These are phyloP conservation scores for Acanthamoeba triangularis DNA, from an alignment of 208 protist species.

Conservation along the genomic window DNA sequence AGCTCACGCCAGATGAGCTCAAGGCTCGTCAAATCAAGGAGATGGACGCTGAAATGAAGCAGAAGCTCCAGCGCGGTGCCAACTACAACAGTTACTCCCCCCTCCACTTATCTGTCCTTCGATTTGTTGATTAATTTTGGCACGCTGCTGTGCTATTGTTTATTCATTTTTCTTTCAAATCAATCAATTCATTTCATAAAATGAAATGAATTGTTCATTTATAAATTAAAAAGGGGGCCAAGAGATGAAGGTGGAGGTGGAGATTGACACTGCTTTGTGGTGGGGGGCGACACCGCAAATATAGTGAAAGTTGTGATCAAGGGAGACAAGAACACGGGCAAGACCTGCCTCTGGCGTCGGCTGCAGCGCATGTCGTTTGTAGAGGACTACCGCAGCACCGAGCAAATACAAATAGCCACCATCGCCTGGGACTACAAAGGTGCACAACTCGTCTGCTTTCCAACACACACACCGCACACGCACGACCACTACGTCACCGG, in stretches of 20 bases:
- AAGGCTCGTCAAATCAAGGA: conserved; percentile 62
- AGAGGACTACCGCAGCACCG: conserved; percentile 80
- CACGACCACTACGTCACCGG: too few species aligned
- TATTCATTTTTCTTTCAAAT: too few species aligned
- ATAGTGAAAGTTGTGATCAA: conserved; percentile 86
- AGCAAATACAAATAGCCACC: conserved; percentile 84
- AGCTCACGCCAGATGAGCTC: conserved; percentile 73
- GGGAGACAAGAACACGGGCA: conserved; percentile 88
- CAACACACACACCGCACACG: too few species aligned
- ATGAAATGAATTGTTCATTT: background rate
- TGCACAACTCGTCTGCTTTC: too few species aligned
- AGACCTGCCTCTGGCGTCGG: conserved; percentile 80
- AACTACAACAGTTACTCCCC: conserved; percentile 78
- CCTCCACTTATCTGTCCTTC: too few species aligned
- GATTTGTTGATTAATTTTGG: background rate
- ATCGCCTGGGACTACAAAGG: conserved; percentile 88
- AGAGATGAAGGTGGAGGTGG: background rate
- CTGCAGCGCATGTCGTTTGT: conserved; percentile 78
- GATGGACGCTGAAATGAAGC: conserved; percentile 80
- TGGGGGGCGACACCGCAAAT: background rate
- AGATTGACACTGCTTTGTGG: background rate
- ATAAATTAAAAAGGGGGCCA: too few species aligned
- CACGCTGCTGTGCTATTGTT: background rate
- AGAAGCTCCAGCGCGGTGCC: conserved; percentile 77
- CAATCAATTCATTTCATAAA: too few species aligned